Conservation (phyloP, 345 rosid genomes). For the Aquilaria yunnanensis region DNA sequence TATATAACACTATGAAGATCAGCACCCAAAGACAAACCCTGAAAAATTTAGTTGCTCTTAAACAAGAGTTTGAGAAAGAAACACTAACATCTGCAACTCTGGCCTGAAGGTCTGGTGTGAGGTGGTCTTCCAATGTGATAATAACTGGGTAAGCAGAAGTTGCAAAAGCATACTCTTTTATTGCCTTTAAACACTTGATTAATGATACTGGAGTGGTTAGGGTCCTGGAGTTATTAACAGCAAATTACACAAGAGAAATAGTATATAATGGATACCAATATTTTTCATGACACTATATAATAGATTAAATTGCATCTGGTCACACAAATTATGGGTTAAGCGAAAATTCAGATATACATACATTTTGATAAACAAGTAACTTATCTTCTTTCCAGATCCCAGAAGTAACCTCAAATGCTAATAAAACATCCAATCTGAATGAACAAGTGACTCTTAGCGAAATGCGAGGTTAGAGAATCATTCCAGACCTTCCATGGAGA, state of each 20-base stretch:
- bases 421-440: too few relatives aligned
- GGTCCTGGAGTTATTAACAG: slow-evolving; percentile 36
- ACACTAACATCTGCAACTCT: slow-evolving; percentile 67
- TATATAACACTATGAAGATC: slow-evolving; percentile 11
- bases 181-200: slow-evolving; percentile 59
- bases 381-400: too few relatives aligned
- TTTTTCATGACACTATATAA: too few relatives aligned
- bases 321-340: too few relatives aligned
- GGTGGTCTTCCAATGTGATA: slow-evolving; percentile 87
- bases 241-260: too few relatives aligned
- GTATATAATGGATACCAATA: not conserved
- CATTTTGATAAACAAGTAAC: too few relatives aligned
- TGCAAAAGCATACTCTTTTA: slow-evolving; percentile 64
- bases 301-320: too few relatives aligned
- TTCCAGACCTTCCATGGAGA: slow-evolving; percentile 72
- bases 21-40: too few relatives aligned
- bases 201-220: slow-evolving; percentile 68
- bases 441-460: not conserved
- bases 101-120: slow-evolving; percentile 77
- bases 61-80: not conserved
- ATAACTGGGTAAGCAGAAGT: slow-evolving; percentile 78
- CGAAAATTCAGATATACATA: not conserved
- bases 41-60: too few relatives aligned
- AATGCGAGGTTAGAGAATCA: not conserved
- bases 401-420: too few relatives aligned